Percentiles rank a stretch among this genome's conserved stretches.
These are phyloP conservation scores for Paraglomus occultum DNA, from an alignment of 192 early-diverging fungal species.

Conservation along the genomic window DNA sequence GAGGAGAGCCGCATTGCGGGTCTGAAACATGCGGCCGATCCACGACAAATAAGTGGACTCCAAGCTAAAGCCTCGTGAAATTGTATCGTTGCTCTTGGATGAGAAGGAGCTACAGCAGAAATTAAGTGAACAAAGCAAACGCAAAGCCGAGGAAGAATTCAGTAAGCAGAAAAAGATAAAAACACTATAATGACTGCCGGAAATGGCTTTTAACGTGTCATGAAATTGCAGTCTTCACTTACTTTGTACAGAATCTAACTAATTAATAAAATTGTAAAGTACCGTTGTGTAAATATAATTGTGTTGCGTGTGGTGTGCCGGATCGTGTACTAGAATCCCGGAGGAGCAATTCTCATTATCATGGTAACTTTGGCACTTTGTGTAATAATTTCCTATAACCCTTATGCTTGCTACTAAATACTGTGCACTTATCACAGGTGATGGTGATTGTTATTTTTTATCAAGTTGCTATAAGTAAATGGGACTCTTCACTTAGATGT, in stretches of 20 bases:
- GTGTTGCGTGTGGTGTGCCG: too few relatives aligned
- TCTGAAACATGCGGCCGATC: conserved; percentile 26
- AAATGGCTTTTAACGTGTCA: too few relatives aligned
- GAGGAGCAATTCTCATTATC: conserved; percentile 68
- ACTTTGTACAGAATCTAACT: too few relatives aligned
- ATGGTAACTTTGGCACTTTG: conserved; percentile 76
- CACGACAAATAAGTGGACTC: conserved; percentile 79
- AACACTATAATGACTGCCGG: conserved; percentile 12
- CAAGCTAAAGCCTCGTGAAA: conserved; percentile 88
- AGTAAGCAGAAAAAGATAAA: conserved; percentile 35
- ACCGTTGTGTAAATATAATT: too few relatives aligned
- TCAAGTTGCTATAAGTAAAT: too few relatives aligned
- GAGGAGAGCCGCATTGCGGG: conserved; percentile 3
- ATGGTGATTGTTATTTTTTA: too few relatives aligned
- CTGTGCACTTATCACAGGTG: conserved; percentile 81
- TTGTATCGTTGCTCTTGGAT: conserved; percentile 80
- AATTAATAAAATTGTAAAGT: too few relatives aligned
- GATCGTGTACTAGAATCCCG: conserved; percentile 53
- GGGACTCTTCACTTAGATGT: too few relatives aligned
- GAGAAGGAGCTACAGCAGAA: conserved; percentile 65
- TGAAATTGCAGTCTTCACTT: too few relatives aligned
- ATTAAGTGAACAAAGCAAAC: conserved; percentile 54
- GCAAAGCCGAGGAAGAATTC: conserved; percentile 52
- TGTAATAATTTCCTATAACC: conserved; percentile 78
- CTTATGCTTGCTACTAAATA: conserved; percentile 68